Evolutionary conservation across 2,329 filamentous ascomycete genomes (phyloP), one percentile per base, ranked within the genome.

Genomic region (Aureobasidium sp.): DNA sequence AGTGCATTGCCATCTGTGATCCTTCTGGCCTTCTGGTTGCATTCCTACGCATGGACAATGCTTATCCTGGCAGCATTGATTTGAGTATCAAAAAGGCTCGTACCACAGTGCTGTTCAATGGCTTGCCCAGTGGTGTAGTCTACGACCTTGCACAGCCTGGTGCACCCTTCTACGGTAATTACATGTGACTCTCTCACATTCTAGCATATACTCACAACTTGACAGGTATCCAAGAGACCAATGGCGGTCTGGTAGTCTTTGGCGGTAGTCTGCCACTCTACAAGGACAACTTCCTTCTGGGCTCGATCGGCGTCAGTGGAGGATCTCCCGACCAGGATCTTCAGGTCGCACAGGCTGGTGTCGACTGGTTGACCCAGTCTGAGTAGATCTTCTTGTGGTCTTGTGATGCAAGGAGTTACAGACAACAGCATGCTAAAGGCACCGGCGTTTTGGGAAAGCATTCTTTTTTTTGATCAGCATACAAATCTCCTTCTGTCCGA

Each of bases 21-120:
- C 67, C 69, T 20, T 68, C 67, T 1, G 65, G 65, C 10, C 65
- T 67, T 29, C 65, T 71, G 37, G 68, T 71, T 37, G 69, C 66
- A 2, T 69, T 71, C 64, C 55, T 70, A 29, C 65, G 69, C 15
- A 71, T 70, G 68, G 69, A 71, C 61, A 69, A 70, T 58, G 67
- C 69, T 15, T 70, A 65, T 48, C 66, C 68, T 36, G 67, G 64
- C 37, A 61, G 58, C 36, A 65, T 70, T 47, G 68, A 71, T 62
- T 67, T 71, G 59, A 66, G 63, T 37, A 69, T 67, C 59, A 70
- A 70, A 62, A 70, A 71, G 47, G 69, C 70, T 17, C 66, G 68
- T 46, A 70, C 68, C 1, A 67, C 68, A 4, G 65, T 66, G 6
- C 61, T 66, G 27, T 71, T 70, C 67, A 71, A 71, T 36, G 70